These are phyloP conservation scores for Helenozyma rhizophorensis DNA, from an alignment of 805 yeast species.

Conservation along the genomic window DNA sequence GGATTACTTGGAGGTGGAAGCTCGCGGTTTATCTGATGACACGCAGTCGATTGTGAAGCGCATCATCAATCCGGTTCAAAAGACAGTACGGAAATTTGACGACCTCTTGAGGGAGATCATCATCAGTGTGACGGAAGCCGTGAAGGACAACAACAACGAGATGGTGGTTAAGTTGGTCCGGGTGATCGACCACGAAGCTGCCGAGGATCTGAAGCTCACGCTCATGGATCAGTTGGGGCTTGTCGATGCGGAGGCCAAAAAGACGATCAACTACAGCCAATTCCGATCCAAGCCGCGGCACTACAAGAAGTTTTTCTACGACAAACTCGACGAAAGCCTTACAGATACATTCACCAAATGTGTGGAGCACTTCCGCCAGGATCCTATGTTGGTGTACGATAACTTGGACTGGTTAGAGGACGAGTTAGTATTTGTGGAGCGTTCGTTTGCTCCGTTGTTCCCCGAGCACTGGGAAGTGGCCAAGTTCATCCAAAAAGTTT, in stretches of 20 bases:
- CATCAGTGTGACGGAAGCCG: conserved; percentile 64
- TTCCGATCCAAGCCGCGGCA: conserved; percentile 44
- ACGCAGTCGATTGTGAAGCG: conserved; percentile 60
- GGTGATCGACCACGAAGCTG: conserved; percentile 74
- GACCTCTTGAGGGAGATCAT: conserved; percentile 60
- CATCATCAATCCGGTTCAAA: conserved; percentile 44
- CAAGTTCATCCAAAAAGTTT: conserved; percentile 54
- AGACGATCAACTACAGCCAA: conserved; percentile 23
- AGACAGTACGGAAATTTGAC: conserved; percentile 56
- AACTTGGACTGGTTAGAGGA: conserved; percentile 80
- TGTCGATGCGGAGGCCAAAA: conserved; percentile 12
- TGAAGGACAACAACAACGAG: conserved; percentile 63
- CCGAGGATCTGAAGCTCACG: conserved; percentile 58
- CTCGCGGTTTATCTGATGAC: conserved; percentile 51
- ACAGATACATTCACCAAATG: conserved; percentile 65
- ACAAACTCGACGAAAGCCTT: conserved; percentile 55
- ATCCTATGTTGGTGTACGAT: conserved; percentile 57
- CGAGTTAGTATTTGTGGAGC: conserved; percentile 65
- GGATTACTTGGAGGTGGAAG: conserved; percentile 64
- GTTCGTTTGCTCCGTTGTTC: conserved; percentile 53
- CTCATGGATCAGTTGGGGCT: conserved; percentile 30
- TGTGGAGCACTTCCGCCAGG: conserved; percentile 46
- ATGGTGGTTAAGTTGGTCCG: conserved; percentile 70
- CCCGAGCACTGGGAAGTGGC: conserved; percentile 76
- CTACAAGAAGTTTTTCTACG: conserved; percentile 58